A percentile compares a stretch with the other conserved stretches of the same genome.
phyloP scores from a whole-genome alignment of 1,284 basidiomycete genomes.

The Apiotrichum gamsii region DNA sequence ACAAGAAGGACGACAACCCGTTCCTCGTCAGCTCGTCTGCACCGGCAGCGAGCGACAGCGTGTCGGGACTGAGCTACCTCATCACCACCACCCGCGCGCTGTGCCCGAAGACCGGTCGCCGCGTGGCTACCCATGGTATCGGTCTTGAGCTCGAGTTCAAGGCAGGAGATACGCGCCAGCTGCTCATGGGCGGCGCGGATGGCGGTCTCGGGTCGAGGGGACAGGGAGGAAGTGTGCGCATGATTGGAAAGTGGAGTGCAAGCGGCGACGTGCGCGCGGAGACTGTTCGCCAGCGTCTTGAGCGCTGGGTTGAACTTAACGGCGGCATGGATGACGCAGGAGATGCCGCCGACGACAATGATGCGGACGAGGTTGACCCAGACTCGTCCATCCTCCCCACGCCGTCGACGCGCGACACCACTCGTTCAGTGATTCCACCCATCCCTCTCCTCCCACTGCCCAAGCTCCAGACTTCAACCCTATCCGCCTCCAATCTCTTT shows the following conservation, averaged over 20 bases:
- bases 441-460: slow-evolving; percentile 41
- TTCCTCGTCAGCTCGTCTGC: not conserved
- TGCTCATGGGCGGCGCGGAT: slow-evolving; percentile 28
- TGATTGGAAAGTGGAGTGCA: slow-evolving; percentile 45
- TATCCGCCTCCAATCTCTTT: slow-evolving; percentile 32
- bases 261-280: slow-evolving; percentile 37
- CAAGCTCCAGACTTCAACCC: slow-evolving; percentile 28
- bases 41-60: not conserved
- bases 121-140: slow-evolving; percentile 43
- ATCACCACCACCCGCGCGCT: slow-evolving; percentile 45
- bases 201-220: slow-evolving; percentile 36
- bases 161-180: slow-evolving; percentile 40
- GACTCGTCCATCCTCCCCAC: slow-evolving; percentile 28
- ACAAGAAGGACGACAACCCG: slow-evolving; percentile 14
- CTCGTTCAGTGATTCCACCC: slow-evolving; percentile 35
- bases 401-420: slow-evolving; percentile 27
- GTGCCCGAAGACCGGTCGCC: slow-evolving; percentile 29
- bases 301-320: slow-evolving; percentile 43
- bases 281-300: slow-evolving; percentile 32
- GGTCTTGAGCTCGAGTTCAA: slow-evolving; percentile 43
- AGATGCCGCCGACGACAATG: too few species aligned
- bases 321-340: slow-evolving; percentile 18
- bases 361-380: not conserved
- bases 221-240: slow-evolving; percentile 41
- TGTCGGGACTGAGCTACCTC: slow-evolving; percentile 32